Evolutionary conservation across 192 early-diverging fungal genomes (phyloP).

Genomic region (Coemansia sp.): DNA sequence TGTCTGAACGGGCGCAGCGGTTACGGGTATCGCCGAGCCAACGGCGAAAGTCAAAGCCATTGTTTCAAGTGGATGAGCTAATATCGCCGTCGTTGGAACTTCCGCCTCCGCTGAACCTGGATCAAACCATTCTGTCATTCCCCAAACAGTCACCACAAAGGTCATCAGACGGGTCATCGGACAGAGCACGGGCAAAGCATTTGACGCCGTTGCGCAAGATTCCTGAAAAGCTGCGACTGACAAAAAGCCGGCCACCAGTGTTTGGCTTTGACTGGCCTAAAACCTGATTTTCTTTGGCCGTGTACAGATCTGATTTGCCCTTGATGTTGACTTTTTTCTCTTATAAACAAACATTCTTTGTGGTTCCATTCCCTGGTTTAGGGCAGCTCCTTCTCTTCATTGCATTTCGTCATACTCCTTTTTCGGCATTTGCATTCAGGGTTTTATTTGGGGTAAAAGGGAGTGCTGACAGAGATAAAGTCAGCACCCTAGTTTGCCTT

Average conservation of each 20-base stretch:
- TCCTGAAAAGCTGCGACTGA: neutral
- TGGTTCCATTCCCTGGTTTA: neutral
- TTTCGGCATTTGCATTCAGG: neutral
- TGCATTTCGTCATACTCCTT: neutral
- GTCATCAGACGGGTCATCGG: neutral
- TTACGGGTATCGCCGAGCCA: conserved; percentile 22
- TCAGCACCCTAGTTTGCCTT: neutral
- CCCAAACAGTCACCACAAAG: neutral
- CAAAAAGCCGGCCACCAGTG: neutral
- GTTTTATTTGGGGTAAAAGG: neutral
- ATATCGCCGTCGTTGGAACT: neutral
- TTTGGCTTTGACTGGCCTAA: neutral
- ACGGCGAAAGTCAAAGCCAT: neutral
- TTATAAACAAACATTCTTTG: neutral
- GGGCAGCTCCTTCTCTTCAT: neutral
- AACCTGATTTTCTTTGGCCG: neutral
- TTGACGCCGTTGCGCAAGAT: conserved; percentile 1
- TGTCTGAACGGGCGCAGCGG: conserved; percentile 22
- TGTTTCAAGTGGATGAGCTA: conserved; percentile 8
- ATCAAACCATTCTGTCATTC: conserved; percentile 19
- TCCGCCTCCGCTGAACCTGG: conserved; percentile 23
- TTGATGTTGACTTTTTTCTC: neutral
- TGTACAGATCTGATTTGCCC: neutral
- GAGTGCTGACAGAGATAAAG: neutral
- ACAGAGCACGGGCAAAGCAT: neutral